Base-by-base conservation (phyloP, 177 flowering plant genomes). In the Vitis hybrid region DNA sequence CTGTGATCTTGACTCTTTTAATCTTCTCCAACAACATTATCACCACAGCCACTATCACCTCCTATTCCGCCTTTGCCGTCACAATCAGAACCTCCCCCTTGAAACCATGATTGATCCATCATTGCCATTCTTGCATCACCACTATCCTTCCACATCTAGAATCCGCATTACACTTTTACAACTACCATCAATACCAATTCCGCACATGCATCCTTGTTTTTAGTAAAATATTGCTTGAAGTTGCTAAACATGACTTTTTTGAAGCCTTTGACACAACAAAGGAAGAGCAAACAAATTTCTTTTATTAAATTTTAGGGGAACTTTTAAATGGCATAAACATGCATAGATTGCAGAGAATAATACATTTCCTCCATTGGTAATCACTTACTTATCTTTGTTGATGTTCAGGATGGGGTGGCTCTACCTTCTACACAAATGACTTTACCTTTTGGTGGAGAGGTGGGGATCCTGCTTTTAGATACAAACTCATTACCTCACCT, bases 381-480 rank as follows among this genome's bases (percentile, higher is more conserved):
- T 59, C 2, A 59, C 59, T 14, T 64, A 12, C 20, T 14, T 72
- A 4, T 51, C 54, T 59, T 9, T 58, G 61, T 69, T 62, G 49
- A 12, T 84, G 54, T 79, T 77, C 85, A 96, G 99, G 99, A 96
- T 85, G 97, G 98, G 77, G 97, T 86, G 59, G 86, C 92, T 78
- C 76, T 96, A 63, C 98, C 99, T 66, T 72, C 80, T 66, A 90
- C 99, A 6, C 86, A 85, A 72, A 86, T 92, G 81, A 88, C 91
- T 20, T 74, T 96, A 71, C 84, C 94, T 44, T 92, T 82, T 75
- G 99, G 99, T 58, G 99, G 99, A 80, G 99, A 96, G 91, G 99
- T 96, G 64, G 54, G 72, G 31, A 62, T 76, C 59, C 62, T 57
- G 59, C 2, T 64, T 74, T 75, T 28, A 12, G 3, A 4, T 44